Base-by-base conservation (phyloP, 441 rosid genomes). In the Cnidoscolus chayamansa region DNA sequence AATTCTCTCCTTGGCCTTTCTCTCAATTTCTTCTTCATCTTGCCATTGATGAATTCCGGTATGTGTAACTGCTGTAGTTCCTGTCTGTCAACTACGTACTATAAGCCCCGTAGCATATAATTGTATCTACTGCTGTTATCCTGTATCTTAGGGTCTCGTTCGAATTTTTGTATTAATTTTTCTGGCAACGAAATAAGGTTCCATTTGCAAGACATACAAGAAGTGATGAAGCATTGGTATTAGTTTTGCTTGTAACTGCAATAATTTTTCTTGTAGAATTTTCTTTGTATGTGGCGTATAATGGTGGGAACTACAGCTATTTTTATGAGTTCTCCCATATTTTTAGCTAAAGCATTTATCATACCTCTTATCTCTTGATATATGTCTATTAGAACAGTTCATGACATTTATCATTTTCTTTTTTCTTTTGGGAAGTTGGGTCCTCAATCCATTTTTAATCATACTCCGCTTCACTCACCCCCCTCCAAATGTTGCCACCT, bases 1-100 rank as follows among this genome's bases (percentile, higher is more conserved):
- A 81, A 81, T 73, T 87, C 88, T 61, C 91, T 94, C 45, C 51
- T 87, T 73, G 94, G 93, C 16, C 97, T 94, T 65, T 90, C 93
- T 37, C 82, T 92, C 65, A 94, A 94, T 78, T 92, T 94, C 90
- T 92, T 92, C 96, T 87, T 94, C 79, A 69, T 94, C 75, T 81
- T 92, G 85, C 99, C 99, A 17, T 83, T 89, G 30, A 70, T 83
- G 74, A 88, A 90, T 77, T 85, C 88, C 31, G 97, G 97, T 94
- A 80, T 45, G 79, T 65, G 62, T 40, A 47, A 37, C 61, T 72
- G 4, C 20, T 45, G 53, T 19, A 56, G 13, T 20, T 7, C 11
- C 32, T 1, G 32, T 56, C 32, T 20, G 31, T 19, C 60, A 56
- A 0, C 31, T 7, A 17, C 20, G 8, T 56, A 30, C 13, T 56